Conservation (phyloP, 2,329 filamentous ascomycete genomes). For the Gnomoniopsis smithogilvyi region DNA sequence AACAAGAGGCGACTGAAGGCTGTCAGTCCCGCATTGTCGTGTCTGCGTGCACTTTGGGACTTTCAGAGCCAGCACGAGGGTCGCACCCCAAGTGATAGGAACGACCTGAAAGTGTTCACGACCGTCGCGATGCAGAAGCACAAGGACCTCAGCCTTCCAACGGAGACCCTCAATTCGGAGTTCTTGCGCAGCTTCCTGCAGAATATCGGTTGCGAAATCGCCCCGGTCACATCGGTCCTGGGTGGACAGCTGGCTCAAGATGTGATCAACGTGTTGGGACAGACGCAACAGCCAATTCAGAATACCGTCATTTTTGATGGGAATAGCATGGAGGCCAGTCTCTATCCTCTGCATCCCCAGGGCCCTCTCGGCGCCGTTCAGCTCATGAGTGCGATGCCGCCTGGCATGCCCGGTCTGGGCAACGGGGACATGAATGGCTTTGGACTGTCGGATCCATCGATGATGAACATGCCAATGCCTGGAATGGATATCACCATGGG, state of each 20-base stretch:
- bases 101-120: slow-evolving; percentile 75
- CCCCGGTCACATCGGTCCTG: slow-evolving; percentile 82
- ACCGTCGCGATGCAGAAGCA: slow-evolving; percentile 75
- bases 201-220: slow-evolving; percentile 79
- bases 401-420: slow-evolving; percentile 4
- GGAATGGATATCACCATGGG: slow-evolving; percentile 13
- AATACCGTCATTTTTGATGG: slow-evolving; percentile 93
- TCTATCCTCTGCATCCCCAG: slow-evolving; percentile 78
- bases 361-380: slow-evolving; percentile 49
- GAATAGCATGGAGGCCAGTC: slow-evolving; percentile 70
- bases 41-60: slow-evolving; percentile 85
- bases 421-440: slow-evolving; percentile 18
- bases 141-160: slow-evolving; percentile 66
- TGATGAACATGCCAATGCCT: slow-evolving; percentile 16
- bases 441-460: slow-evolving; percentile 13
- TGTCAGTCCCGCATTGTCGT: slow-evolving; percentile 82
- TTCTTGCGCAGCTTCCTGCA: slow-evolving; percentile 83
- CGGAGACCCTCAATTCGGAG: slow-evolving; percentile 63
- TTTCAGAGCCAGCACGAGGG: slow-evolving; percentile 63
- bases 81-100: slow-evolving; percentile 52
- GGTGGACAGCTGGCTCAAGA: slow-evolving; percentile 92
- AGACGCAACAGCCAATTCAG: slow-evolving; percentile 90
- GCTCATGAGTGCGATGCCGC: slow-evolving; percentile 27
- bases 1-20: slow-evolving; percentile 67
- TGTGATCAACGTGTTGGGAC: slow-evolving; percentile 91